phyloP scores from a whole-genome alignment of 306 rosid genomes.

The Luffa aegyptiaca region DNA sequence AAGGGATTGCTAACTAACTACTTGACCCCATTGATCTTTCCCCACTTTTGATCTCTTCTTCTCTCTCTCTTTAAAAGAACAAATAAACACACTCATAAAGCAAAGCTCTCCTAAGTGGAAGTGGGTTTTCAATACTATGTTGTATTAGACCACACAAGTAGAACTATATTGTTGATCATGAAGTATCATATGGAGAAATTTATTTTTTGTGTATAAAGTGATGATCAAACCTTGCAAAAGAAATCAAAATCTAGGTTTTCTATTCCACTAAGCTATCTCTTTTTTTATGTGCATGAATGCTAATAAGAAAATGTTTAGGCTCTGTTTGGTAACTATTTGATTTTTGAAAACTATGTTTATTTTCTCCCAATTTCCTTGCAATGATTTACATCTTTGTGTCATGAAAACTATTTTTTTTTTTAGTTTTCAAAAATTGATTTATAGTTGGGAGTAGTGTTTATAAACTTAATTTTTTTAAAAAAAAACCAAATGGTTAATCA shows the following conservation, averaged over 20 bases:
- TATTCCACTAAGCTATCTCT: neutral
- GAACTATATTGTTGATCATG: neutral
- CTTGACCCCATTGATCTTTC: constrained; percentile 39
- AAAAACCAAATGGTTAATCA: too few relatives aligned
- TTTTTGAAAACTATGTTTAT: too few relatives aligned
- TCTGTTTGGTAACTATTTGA: too few relatives aligned
- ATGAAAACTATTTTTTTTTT: too few relatives aligned
- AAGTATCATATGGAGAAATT: neutral
- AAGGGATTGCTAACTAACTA: constrained; percentile 24
- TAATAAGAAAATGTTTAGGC: neutral
- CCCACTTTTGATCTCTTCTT: constrained; percentile 8
- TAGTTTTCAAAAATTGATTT: too few relatives aligned
- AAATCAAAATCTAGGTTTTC: neutral
- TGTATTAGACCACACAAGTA: neutral
- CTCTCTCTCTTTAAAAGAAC: constrained; percentile 9
- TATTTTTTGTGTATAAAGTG: neutral
- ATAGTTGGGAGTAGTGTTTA: too few relatives aligned
- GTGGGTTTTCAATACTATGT: constrained; percentile 2
- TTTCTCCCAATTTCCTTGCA: too few relatives aligned
- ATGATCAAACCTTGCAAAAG: neutral
- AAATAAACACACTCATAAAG: constrained; percentile 7
- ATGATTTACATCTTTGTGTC: too few relatives aligned
- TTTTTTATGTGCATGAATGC: neutral
- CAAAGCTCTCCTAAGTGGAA: neutral
- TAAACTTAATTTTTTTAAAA: too few relatives aligned